Evolutionary conservation across 805 yeast genomes (phyloP).

Genomic region (Starmera pachycereana): DNA sequence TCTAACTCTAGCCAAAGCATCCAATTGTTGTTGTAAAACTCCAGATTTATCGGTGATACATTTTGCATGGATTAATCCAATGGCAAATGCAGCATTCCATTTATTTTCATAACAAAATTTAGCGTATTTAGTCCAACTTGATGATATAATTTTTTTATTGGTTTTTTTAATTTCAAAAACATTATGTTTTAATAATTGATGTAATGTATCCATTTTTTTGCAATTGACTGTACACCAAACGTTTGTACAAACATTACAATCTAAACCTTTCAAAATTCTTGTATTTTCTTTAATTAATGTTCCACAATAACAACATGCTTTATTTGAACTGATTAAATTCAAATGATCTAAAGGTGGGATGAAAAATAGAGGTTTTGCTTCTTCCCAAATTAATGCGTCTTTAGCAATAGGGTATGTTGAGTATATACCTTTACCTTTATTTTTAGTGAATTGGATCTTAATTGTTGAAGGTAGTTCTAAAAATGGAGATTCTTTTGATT

Average conservation of each 20-base stretch:
- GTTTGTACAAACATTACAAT: conserved; percentile 54
- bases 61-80: conserved; percentile 45
- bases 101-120: conserved; percentile 52
- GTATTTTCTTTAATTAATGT: conserved; percentile 18
- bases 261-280: conserved; percentile 35
- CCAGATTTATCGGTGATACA: conserved; percentile 31
- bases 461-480: conserved; percentile 31
- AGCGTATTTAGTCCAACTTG: conserved; percentile 46
- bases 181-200: conserved; percentile 48
- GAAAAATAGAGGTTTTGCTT: conserved; percentile 43
- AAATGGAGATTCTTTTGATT: conserved; percentile 38
- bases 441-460: conserved; percentile 36
- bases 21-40: conserved; percentile 33
- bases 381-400: conserved; percentile 53
- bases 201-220: conserved; percentile 42
- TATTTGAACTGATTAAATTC: conserved; percentile 45
- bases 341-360: conserved; percentile 62
- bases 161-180: conserved; percentile 24
- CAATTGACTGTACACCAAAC: conserved; percentile 65
- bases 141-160: conserved; percentile 28
- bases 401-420: conserved; percentile 35
- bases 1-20: conserved; percentile 57
- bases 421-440: conserved; percentile 52
- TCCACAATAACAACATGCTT: conserved; percentile 70
- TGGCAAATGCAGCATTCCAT: conserved; percentile 61